These are phyloP conservation scores for Scutellaria baicalensis DNA, from an alignment of 257 asterid species.

Conservation along the genomic window DNA sequence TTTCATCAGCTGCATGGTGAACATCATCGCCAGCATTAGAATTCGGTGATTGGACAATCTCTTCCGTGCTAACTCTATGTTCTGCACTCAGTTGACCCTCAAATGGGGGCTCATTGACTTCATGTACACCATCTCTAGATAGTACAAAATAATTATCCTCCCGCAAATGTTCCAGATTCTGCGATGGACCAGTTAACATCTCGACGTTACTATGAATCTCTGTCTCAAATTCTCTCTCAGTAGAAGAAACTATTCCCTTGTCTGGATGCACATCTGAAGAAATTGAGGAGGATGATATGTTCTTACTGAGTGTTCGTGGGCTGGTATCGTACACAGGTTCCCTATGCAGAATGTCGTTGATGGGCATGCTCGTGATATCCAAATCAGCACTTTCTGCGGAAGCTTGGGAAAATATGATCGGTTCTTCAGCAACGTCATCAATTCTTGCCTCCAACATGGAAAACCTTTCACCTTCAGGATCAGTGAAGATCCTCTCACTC, in stretches of 20 bases:
- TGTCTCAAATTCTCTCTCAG: conserved; percentile 31
- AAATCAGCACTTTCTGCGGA: conserved; percentile 30
- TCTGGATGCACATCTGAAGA: conserved; percentile 41
- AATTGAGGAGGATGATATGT: conserved; percentile 37
- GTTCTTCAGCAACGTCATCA: conserved; percentile 23
- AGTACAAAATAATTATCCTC: conserved; percentile 11
- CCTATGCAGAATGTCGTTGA: conserved; percentile 22
- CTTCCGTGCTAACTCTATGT: conserved; percentile 26
- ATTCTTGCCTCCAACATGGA: conserved; percentile 25
- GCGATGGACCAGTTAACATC: conserved; percentile 21
- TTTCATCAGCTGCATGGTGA: conserved; percentile 24
- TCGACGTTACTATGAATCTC: conserved; percentile 11
- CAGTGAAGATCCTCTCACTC: conserved; percentile 41
- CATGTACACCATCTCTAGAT: conserved; percentile 11
- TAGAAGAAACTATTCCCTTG: conserved; percentile 28
- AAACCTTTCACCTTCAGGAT: conserved; percentile 34
- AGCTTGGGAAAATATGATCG: conserved; percentile 18
- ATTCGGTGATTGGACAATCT: conserved; percentile 19
- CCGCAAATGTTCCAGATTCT: conserved; percentile 6
- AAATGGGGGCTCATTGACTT: conserved; percentile 12
- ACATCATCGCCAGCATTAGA: conserved; percentile 16
- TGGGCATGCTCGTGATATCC: conserved; percentile 16
- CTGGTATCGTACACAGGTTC: conserved; percentile 63
- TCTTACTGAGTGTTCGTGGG: conserved; percentile 33
- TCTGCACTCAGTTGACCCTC: conserved; percentile 21